A percentile compares a stretch with the other conserved stretches of the same genome.
phyloP scores from a whole-genome alignment of 805 yeast genomes.

The Candida verbasci region DNA sequence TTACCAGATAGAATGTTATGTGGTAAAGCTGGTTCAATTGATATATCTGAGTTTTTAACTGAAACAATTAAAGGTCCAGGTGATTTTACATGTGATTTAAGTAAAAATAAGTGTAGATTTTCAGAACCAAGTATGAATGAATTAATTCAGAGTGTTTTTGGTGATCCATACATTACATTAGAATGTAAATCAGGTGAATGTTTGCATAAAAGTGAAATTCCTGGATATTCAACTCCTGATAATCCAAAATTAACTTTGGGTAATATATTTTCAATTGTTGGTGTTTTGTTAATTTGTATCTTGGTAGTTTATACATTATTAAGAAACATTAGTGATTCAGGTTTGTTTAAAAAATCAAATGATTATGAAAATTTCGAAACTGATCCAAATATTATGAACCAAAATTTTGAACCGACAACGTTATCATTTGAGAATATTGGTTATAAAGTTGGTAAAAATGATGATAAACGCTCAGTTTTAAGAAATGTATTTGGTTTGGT shows the following conservation, averaged over 20 bases:
- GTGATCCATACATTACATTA: constrained; percentile 86
- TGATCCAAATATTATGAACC: constrained; percentile 40
- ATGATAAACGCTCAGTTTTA: constrained; percentile 46
- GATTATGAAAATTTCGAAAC: constrained; percentile 28
- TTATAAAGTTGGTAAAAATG: constrained; percentile 47
- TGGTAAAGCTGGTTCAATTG: constrained; percentile 91
- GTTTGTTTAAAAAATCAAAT: constrained; percentile 44
- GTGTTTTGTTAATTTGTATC: constrained; percentile 38
- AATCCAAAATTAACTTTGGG: constrained; percentile 40
- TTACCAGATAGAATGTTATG: constrained; percentile 90
- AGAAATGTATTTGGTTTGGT: constrained; percentile 68
- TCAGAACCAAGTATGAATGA: constrained; percentile 97
- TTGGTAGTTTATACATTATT: constrained; percentile 39
- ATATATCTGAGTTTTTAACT: constrained; percentile 85
- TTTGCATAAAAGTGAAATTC: constrained; percentile 85
- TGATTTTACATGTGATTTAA: constrained; percentile 75
- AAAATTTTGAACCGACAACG: constrained; percentile 60
- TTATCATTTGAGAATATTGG: constrained; percentile 71
- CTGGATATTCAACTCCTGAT: constrained; percentile 77
- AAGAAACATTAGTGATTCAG: constrained; percentile 54
- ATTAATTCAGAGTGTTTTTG: constrained; percentile 83
- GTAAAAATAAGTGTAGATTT: constrained; percentile 61
- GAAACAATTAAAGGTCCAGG: constrained; percentile 94
- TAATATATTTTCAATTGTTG: constrained; percentile 44
- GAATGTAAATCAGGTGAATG: constrained; percentile 87